These are phyloP conservation scores for Codiaeum variegatum DNA, from an alignment of 441 rosid species.

Conservation along the genomic window DNA sequence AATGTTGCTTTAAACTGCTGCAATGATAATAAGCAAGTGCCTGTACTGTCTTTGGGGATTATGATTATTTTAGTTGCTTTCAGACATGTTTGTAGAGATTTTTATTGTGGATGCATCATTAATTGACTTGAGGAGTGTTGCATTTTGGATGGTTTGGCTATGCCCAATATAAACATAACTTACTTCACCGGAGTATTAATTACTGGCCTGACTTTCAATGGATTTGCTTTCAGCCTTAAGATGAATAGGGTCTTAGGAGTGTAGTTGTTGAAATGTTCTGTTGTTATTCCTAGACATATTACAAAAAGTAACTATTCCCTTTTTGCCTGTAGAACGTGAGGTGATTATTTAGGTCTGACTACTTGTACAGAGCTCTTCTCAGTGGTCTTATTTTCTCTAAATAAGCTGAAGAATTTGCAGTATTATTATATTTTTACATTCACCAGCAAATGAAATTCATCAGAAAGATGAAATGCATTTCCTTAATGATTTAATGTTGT, in stretches of 20 bases:
- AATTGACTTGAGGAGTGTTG: background rate
- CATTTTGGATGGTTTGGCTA: background rate
- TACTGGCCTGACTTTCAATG: background rate
- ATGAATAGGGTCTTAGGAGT: background rate
- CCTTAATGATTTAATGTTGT: background rate
- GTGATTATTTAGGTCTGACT: background rate
- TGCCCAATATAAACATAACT: background rate
- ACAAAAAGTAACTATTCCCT: background rate
- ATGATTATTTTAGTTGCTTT: background rate
- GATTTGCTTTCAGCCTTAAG: background rate
- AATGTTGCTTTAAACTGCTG: conserved; percentile 1
- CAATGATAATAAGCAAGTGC: background rate
- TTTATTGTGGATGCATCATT: background rate
- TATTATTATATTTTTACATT: background rate
- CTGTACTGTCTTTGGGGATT: background rate
- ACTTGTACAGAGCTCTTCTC: background rate
- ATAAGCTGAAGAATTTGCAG: background rate
- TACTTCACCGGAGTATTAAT: background rate
- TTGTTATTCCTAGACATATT: background rate
- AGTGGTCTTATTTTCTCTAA: background rate
- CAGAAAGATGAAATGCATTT: background rate
- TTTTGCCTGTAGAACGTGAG: background rate
- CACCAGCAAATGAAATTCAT: too few species aligned
- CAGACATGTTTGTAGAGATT: background rate
- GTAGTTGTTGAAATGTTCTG: too few species aligned